Evolutionary conservation across 1,284 basidiomycete genomes (phyloP).

Genomic region (Pholiota adiposa): DNA sequence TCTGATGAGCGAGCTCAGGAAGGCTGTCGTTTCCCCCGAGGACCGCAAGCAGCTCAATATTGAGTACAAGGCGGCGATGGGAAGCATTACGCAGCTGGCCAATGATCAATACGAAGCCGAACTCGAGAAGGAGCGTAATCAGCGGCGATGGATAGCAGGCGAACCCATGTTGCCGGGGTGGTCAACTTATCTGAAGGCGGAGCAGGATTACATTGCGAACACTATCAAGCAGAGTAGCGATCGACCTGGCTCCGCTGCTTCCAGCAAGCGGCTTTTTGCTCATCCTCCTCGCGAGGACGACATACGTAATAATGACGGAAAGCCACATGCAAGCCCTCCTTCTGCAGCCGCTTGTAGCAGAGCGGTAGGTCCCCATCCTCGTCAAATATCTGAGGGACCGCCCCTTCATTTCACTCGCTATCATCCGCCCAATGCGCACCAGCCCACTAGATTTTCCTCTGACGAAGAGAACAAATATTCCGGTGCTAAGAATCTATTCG

Average conservation of each 20-base stretch:
- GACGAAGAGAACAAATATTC: conserved; percentile 16
- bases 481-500: neutral
- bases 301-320: no score
- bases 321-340: no score
- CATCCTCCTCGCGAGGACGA: conserved; percentile 1
- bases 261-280: neutral
- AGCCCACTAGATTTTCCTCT: conserved; percentile 14
- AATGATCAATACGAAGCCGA: conserved; percentile 43
- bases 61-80: conserved; percentile 45
- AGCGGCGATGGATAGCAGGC: conserved; percentile 45
- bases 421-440: no score
- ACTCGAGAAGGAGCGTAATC: conserved; percentile 46
- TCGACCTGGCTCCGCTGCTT: conserved; percentile 3
- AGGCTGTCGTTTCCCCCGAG: conserved; percentile 28
- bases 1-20: conserved; percentile 40
- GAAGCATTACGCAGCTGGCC: conserved; percentile 41
- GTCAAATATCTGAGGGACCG: conserved; percentile 3
- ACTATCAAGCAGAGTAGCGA: conserved; percentile 23
- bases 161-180: conserved; percentile 36
- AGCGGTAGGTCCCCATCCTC: no score
- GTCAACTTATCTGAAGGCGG: conserved; percentile 43
- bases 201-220: conserved; percentile 35
- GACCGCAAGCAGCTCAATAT: conserved; percentile 36
- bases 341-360: no score
- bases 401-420: neutral